phyloP scores from a whole-genome alignment of 176 grass and related monocot genomes.

The Cenchrus fungigraminus region DNA sequence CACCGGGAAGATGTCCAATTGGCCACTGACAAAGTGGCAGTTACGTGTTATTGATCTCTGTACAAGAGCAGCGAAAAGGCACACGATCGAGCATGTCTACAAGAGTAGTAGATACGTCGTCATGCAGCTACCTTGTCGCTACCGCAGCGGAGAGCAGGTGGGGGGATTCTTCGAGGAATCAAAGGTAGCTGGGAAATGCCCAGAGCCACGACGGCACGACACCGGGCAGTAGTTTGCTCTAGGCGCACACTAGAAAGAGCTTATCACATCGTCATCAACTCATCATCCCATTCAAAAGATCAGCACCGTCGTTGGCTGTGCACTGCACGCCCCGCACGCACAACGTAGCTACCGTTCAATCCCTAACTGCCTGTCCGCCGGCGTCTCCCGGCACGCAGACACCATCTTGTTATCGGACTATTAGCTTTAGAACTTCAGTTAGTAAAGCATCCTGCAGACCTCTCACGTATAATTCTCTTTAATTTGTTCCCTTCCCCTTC shows the following conservation, averaged over 20 bases:
- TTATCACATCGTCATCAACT: not conserved
- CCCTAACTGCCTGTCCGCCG: constrained; percentile 61
- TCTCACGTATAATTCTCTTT: constrained; percentile 51
- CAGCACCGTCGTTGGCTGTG: constrained; percentile 3
- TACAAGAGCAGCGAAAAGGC: not conserved
- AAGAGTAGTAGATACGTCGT: not conserved
- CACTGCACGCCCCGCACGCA: not conserved
- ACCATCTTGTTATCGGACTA: not conserved
- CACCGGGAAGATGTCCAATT: too few relatives aligned
- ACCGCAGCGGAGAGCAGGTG: not conserved
- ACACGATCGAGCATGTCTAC: not conserved
- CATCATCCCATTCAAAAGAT: constrained; percentile 26
- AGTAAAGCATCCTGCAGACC: constrained; percentile 26
- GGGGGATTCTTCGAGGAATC: too few relatives aligned
- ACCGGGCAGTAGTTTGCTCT: not conserved
- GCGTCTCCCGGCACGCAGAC: not conserved
- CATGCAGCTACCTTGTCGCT: not conserved
- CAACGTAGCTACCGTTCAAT: constrained; percentile 95
- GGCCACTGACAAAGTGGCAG: not conserved
- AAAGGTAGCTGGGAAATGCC: too few relatives aligned
- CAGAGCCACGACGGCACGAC: not conserved
- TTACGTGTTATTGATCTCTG: not conserved
- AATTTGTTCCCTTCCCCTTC: constrained; percentile 79
- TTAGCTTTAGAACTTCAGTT: not conserved
- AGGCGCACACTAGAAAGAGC: not conserved